These are phyloP conservation scores for Boletus rubescentipes DNA, from an alignment of 768 basidiomycete genomes.

Conservation along the genomic window DNA sequence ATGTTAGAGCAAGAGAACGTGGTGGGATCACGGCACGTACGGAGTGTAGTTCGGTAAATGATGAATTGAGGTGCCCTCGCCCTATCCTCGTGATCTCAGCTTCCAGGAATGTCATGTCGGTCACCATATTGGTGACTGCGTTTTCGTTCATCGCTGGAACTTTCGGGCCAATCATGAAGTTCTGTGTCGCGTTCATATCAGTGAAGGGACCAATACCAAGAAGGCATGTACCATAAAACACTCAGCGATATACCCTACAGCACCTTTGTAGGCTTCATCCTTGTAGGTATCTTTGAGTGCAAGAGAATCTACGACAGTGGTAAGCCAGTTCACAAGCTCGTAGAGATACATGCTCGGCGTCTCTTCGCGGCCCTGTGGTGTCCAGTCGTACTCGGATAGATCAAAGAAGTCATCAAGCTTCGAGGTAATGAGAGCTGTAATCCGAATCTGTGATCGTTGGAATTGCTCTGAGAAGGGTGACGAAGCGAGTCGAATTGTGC, in stretches of 20 bases:
- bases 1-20: slow-evolving; percentile 2
- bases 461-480: slow-evolving; percentile 70
- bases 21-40: slow-evolving; percentile 43
- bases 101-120: slow-evolving; percentile 87
- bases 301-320: slow-evolving; percentile 90
- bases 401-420: slow-evolving; percentile 97
- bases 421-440: slow-evolving; percentile 79
- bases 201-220: not conserved
- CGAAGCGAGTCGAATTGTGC: slow-evolving; percentile 69
- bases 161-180: slow-evolving; percentile 74
- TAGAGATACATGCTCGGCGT: slow-evolving; percentile 92
- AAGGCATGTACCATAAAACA: slow-evolving; percentile 73
- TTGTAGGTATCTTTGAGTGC: slow-evolving; percentile 83
- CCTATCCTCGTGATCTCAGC: slow-evolving; percentile 80
- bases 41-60: slow-evolving; percentile 76
- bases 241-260: slow-evolving; percentile 84
- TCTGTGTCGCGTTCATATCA: slow-evolving; percentile 41
- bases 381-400: slow-evolving; percentile 94
- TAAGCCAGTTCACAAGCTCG: slow-evolving; percentile 95
- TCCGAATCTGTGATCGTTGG: slow-evolving; percentile 66
- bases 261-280: slow-evolving; percentile 85
- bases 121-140: slow-evolving; percentile 79
- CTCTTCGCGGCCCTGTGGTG: slow-evolving; percentile 63
- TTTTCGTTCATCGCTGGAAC: slow-evolving; percentile 84
- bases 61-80: slow-evolving; percentile 62